Base-by-base conservation (phyloP, 805 yeast genomes). In the Candida railenensis region DNA sequence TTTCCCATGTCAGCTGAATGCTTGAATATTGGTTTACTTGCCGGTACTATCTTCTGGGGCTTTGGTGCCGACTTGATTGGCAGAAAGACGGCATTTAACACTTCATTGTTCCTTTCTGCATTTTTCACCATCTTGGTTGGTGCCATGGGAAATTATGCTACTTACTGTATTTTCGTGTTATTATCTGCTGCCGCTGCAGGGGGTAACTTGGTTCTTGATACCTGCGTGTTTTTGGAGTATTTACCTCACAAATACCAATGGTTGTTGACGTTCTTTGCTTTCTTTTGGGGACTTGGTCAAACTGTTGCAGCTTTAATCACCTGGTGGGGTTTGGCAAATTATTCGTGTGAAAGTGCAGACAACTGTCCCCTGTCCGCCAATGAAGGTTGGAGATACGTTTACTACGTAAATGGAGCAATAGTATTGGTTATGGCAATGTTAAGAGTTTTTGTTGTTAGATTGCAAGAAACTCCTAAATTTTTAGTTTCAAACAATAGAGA, bases 261-360 rank as follows among this genome's bases (percentile, higher is more conserved):
- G 72, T 57, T 79, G 50, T 66, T 76, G 43, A 78, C 84, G 2
- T 66, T 77, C 33, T 71, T 81, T 56, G 69, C 62, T 8, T 57
- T 71, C 34, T 82, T 74, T 75, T 81, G 86, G 86, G 84, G 83
- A 37, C 66, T 81, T 42, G 86, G 85, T 37, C 84, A 80, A 57
- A 77, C 82, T 1, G 66, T 81, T 43, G 74, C 81, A 18, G 69
- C 68, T 9, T 62, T 79, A n/a, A 54, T 78, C 34, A 80, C 83
- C 2, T 81, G 81, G 80, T 83, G 81, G 0, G 78, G 77, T 48
- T 60, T 81, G 41, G 77, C 82, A 14, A 70, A 75, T 45, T 62
- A 69, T 48, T 69, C 77, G 1, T 80, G 86, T 56, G 59, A 63
- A 11, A 61, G 65, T 4, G 67, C 59, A 8, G 53, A 46, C 16